Percentiles rank a stretch among this genome's conserved stretches.
These are phyloP conservation scores for Trichosporon sp. DNA, from an alignment of 1,284 basidiomycete species.

Conservation along the genomic window DNA sequence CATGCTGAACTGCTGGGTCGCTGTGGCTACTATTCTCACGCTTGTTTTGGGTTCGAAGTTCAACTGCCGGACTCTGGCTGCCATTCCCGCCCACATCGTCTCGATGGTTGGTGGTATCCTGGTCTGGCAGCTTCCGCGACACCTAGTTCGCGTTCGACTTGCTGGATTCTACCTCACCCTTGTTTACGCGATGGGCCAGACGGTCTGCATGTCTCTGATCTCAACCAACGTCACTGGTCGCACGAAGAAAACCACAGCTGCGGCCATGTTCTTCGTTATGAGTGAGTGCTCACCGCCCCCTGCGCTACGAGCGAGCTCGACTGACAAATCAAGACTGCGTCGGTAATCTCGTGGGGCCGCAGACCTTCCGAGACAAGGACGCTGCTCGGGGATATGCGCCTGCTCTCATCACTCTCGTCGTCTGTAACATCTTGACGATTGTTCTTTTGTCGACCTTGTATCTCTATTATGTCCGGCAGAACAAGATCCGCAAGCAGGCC, in stretches of 20 bases:
- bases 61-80: conserved; percentile 11
- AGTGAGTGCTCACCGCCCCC: neutral
- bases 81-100: conserved; percentile 7
- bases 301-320: too few species aligned
- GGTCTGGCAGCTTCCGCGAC: conserved; percentile 14
- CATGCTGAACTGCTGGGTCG: conserved; percentile 17
- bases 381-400: neutral
- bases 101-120: conserved; percentile 17
- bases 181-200: neutral
- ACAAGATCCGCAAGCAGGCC: neutral
- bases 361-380: neutral
- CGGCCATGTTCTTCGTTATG: conserved; percentile 16
- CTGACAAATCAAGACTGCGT: neutral
- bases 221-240: conserved; percentile 20
- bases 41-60: conserved; percentile 18
- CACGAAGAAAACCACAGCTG: conserved; percentile 22
- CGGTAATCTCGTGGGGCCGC: neutral
- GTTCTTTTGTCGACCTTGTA: neutral
- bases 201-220: conserved; percentile 2
- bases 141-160: neutral
- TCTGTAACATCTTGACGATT: neutral
- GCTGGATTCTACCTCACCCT: conserved; percentile 11
- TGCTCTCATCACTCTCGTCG: neutral
- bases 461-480: neutral
- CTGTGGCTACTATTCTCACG: conserved; percentile 11